These are phyloP conservation scores for Fusarium praegraminearum DNA, from an alignment of 2,329 filamentous ascomycete species.

Conservation along the genomic window DNA sequence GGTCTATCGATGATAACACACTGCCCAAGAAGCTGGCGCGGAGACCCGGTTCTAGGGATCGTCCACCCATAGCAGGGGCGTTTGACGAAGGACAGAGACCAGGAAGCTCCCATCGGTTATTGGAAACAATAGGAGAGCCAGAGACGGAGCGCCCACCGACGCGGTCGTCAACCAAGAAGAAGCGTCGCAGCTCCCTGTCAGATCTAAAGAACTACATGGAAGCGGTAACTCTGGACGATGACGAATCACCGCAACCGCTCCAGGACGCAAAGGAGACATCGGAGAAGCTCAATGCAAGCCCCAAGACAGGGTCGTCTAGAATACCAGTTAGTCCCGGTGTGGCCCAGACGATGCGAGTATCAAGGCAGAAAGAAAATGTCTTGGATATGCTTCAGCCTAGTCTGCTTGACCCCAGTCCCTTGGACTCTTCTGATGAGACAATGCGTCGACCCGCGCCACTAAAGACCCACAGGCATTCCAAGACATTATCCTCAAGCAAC, in stretches of 20 bases:
- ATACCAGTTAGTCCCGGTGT: slow-evolving; percentile 64
- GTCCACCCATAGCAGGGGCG: slow-evolving; percentile 70
- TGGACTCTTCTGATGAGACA: slow-evolving; percentile 34
- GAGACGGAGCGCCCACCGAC: slow-evolving; percentile 56
- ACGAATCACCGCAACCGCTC: slow-evolving; percentile 60
- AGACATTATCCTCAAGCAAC: slow-evolving; percentile 64
- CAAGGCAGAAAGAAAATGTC: slow-evolving; percentile 62
- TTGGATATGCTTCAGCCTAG: slow-evolving; percentile 42
- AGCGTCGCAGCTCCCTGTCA: slow-evolving; percentile 90
- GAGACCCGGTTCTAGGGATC: slow-evolving; percentile 68
- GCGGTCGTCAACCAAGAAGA: slow-evolving; percentile 70
- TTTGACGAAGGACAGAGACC: slow-evolving; percentile 71
- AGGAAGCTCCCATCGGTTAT: slow-evolving; percentile 66
- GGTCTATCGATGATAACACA: slow-evolving; percentile 79
- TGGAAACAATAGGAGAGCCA: slow-evolving; percentile 72
- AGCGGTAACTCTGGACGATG: slow-evolving; percentile 63
- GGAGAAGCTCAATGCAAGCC: slow-evolving; percentile 67
- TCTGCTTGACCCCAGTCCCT: slow-evolving; percentile 24
- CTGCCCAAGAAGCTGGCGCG: slow-evolving; percentile 53
- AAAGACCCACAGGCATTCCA: slow-evolving; percentile 57
- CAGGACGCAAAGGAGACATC: slow-evolving; percentile 66
- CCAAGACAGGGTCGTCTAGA: slow-evolving; percentile 60
- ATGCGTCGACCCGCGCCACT: slow-evolving; percentile 41
- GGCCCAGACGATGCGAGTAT: slow-evolving; percentile 54
- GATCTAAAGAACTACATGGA: slow-evolving; percentile 81